Evolutionary conservation across 2,329 filamentous ascomycete genomes (phyloP), one percentile per base, ranked within the genome.

Genomic region (Trichophyton schoenleinii): DNA sequence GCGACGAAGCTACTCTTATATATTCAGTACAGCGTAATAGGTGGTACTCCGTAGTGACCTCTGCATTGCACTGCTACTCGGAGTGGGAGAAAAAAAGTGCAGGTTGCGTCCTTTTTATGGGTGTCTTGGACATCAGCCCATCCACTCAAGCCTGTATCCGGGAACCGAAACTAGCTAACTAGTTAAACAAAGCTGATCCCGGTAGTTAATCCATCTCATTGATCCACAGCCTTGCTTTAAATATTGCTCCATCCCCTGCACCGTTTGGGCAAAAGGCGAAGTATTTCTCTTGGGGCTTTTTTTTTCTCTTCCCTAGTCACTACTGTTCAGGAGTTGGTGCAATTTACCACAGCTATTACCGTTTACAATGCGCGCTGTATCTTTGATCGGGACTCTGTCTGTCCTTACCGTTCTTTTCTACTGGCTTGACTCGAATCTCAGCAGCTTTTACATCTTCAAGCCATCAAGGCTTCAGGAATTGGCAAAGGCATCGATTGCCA

Each of bases 401-500:
- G 22, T 62, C 8, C 25, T 63, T 25, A 59, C 42, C 0, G 28
- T 48, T 20, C 41, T 59, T n/a, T 52, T 62, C 28, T 57, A 62
- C 42, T 44, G 53, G 36, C 41, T 63, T 22, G 62, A 63, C 49
- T 28, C 58, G 41, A 53, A 58, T 4, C 60, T 63, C 13, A 55
- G 57, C 7, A 28, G n/a, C 4, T 62, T 60, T 58, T 68, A 68
- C 62, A 66, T 68, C 28, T 68, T 68, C 59, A 63, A 67, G 25
- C 64, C 64, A 3, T 55, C 53, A 11, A 63, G 61, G 20, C 62
- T 68, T 36, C 66, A 68, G 60, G 60, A 64, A 34, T 63, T 68
- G n/a, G 62, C 66, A 28, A 61, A 66, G 48, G 62, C 63, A 9
- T 63, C 62, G 44, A 66, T 64, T 38, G 69, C 68, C 34, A 72